These are phyloP conservation scores for Clathrospora elynae DNA, from an alignment of 2,329 filamentous ascomycete species.

Conservation along the genomic window DNA sequence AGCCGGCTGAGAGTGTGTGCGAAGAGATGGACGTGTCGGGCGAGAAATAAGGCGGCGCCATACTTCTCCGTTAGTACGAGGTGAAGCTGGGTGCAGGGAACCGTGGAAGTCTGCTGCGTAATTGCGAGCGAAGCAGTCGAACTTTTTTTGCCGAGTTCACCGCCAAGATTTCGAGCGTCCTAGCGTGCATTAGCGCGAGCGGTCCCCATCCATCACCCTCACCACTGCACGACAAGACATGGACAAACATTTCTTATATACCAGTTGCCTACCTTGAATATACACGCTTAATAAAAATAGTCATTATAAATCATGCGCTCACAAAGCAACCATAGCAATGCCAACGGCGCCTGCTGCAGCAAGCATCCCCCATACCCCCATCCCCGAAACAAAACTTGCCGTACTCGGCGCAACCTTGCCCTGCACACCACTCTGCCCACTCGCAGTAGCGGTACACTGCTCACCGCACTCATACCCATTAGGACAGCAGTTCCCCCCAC, in stretches of 20 bases:
- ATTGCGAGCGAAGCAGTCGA: slow-evolving; percentile 2
- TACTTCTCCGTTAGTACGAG: slow-evolving; percentile 18
- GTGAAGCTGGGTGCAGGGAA: slow-evolving; percentile 1
- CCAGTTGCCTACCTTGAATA: too few species aligned
- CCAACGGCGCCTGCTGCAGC: slow-evolving; percentile 38
- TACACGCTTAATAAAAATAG: too few species aligned
- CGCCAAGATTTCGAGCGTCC: slow-evolving; percentile 7
- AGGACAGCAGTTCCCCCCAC: slow-evolving; percentile 83
- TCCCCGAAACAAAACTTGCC: slow-evolving; percentile 36
- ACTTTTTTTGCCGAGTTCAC: slow-evolving; percentile 20
- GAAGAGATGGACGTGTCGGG: slow-evolving; percentile 49
- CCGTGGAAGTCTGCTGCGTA: slow-evolving; percentile 8
- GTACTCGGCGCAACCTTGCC: slow-evolving; percentile 46
- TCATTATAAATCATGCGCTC: slow-evolving; percentile 6
- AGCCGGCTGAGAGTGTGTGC: slow-evolving; percentile 48
- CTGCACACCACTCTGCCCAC: slow-evolving; percentile 32
- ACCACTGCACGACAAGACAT: too few species aligned
- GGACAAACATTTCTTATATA: too few species aligned
- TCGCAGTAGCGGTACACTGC: slow-evolving; percentile 44
- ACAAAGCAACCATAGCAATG: slow-evolving; percentile 50
- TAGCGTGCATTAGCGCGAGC: slow-evolving; percentile 10
- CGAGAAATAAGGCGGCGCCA: slow-evolving; percentile 44
- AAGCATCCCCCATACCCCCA: slow-evolving; percentile 40
- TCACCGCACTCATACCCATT: slow-evolving; percentile 52
- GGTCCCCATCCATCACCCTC: too few species aligned